Percentiles rank a stretch among this genome's conserved stretches.
Evolutionary conservation across 1,284 basidiomycete species (phyloP).

Genomic region (Moesziomyces antarcticus): DNA sequence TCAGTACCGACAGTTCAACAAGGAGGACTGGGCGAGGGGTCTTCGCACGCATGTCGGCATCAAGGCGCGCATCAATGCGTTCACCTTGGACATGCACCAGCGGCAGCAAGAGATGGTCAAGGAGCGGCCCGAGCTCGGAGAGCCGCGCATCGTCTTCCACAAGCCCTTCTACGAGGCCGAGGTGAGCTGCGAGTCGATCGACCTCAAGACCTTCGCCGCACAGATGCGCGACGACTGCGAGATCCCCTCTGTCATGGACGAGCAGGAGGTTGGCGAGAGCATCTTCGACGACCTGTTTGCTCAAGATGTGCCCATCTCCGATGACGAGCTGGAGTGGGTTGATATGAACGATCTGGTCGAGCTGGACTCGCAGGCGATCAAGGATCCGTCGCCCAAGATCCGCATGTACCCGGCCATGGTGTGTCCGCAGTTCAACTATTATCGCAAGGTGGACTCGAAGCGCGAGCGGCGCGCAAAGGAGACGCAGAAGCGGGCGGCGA

Average conservation of each 20-base stretch:
- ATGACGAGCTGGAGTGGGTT: constrained; percentile 74
- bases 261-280: constrained; percentile 59
- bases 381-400: constrained; percentile 70
- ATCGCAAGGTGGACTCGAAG: constrained; percentile 71
- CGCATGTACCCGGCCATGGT: constrained; percentile 79
- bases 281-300: constrained; percentile 51
- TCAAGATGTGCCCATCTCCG: constrained; percentile 28
- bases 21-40: constrained; percentile 81
- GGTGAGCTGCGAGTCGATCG: constrained; percentile 80
- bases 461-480: constrained; percentile 64
- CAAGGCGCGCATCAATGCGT: constrained; percentile 83
- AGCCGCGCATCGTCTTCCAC: constrained; percentile 72
- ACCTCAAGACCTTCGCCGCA: constrained; percentile 82
- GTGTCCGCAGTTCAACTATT: constrained; percentile 86
- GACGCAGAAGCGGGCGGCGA: constrained; percentile 7
- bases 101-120: constrained; percentile 79
- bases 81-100: constrained; percentile 92
- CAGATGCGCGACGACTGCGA: constrained; percentile 72
- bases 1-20: constrained; percentile 82
- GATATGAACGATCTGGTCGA: constrained; percentile 87
- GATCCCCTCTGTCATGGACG: constrained; percentile 45
- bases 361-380: constrained; percentile 73
- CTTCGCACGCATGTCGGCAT: constrained; percentile 82
- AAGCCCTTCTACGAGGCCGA: constrained; percentile 95
- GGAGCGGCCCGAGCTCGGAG: constrained; percentile 67